Conservation (phyloP, 352 stramenopile species). For the Thalassiosira exigua region DNA sequence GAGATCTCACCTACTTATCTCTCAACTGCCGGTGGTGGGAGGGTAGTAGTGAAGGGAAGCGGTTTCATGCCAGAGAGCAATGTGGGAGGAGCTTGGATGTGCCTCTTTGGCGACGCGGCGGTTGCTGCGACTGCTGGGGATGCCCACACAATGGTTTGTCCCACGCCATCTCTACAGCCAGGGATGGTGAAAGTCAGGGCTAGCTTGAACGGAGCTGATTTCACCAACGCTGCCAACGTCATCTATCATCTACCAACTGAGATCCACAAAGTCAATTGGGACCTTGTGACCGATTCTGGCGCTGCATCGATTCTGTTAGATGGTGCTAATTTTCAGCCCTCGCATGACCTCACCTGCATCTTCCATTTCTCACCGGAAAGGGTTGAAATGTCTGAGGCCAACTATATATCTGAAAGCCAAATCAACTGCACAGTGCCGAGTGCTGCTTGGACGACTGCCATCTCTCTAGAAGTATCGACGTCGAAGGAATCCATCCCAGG, state of each 20-base stretch:
- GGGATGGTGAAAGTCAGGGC: slow-evolving; percentile 15
- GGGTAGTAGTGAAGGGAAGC: slow-evolving; percentile 2
- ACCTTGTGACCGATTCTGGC: slow-evolving; percentile 9
- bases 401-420: slow-evolving; percentile 23
- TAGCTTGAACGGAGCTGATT: slow-evolving; percentile 40
- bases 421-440: slow-evolving; percentile 13
- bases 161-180: slow-evolving; percentile 27
- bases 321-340: slow-evolving; percentile 38
- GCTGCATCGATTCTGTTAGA: slow-evolving; percentile 13
- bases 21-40: slow-evolving; percentile 17
- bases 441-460: background rate
- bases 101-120: slow-evolving; percentile 24
- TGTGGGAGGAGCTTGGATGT: slow-evolving; percentile 7
- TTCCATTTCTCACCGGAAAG: slow-evolving; percentile 9
- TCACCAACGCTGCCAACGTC: background rate
- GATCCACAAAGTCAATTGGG: slow-evolving; percentile 21
- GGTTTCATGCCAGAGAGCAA: slow-evolving; percentile 16
- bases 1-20: slow-evolving; percentile 18
- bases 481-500: slow-evolving; percentile 1
- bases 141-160: slow-evolving; percentile 18
- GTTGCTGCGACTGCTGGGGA: slow-evolving; percentile 10
- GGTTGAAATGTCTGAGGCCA: slow-evolving; percentile 11
- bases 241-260: slow-evolving; percentile 32
- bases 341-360: slow-evolving; percentile 46
- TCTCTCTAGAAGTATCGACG: slow-evolving; percentile 27